These are phyloP conservation scores for Exophiala aquamarina DNA, from an alignment of 2,329 filamentous ascomycete species.

Conservation along the genomic window DNA sequence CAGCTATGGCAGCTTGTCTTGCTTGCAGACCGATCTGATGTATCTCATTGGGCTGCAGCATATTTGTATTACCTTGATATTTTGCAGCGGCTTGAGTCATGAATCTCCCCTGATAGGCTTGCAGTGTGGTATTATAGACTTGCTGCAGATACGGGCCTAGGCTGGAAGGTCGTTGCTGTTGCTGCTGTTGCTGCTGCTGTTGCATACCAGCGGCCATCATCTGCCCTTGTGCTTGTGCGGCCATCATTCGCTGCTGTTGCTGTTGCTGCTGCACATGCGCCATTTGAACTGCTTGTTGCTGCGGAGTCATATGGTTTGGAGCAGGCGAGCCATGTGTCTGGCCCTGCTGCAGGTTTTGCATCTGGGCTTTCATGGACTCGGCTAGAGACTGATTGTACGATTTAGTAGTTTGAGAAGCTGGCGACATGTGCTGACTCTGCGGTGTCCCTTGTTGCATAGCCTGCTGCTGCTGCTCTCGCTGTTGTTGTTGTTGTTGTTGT, in stretches of 20 bases:
- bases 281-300: slow-evolving; percentile 22
- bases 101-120: slow-evolving; percentile 17
- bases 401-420: slow-evolving; percentile 28
- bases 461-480: slow-evolving; percentile 21
- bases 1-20: slow-evolving; percentile 14
- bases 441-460: slow-evolving; percentile 31
- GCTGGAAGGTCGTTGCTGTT: not conserved
- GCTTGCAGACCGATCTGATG: slow-evolving; percentile 20
- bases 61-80: slow-evolving; percentile 24
- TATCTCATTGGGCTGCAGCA: slow-evolving; percentile 21
- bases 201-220: slow-evolving; percentile 21
- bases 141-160: slow-evolving; percentile 19
- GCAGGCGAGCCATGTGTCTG: slow-evolving; percentile 21
- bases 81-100: slow-evolving; percentile 21
- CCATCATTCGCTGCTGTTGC: slow-evolving; percentile 18
- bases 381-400: slow-evolving; percentile 22
- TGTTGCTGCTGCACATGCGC: slow-evolving; percentile 25
- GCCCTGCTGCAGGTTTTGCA: slow-evolving; percentile 23
- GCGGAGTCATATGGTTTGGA: slow-evolving; percentile 26
- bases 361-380: slow-evolving; percentile 26
- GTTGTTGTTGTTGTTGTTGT: slow-evolving; percentile 33
- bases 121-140: slow-evolving; percentile 15
- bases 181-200: slow-evolving; percentile 19
- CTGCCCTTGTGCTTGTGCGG: slow-evolving; percentile 16
- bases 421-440: slow-evolving; percentile 29